Conservation (phyloP, 371 early-diverging fungal species). For the Mortierella sp. region DNA sequence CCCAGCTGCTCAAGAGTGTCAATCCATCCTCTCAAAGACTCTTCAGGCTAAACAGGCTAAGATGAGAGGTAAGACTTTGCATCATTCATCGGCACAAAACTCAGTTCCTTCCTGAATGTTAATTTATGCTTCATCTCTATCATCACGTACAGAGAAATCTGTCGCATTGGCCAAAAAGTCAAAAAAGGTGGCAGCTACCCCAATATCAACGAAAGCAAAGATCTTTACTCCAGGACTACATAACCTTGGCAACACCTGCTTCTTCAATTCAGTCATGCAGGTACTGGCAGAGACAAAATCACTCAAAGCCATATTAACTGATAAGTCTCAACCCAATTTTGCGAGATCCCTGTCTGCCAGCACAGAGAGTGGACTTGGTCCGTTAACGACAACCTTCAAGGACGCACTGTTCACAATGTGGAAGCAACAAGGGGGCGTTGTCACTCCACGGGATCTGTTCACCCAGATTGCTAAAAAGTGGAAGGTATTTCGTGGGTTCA, state of each 20-base stretch:
- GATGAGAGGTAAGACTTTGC: constrained; percentile 20
- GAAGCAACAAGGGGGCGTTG: constrained; percentile 50
- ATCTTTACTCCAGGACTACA: constrained; percentile 73
- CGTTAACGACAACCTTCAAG: constrained; percentile 50
- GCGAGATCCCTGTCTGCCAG: constrained; percentile 41
- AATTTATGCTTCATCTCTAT: background rate
- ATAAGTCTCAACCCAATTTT: background rate
- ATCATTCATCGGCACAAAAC: background rate
- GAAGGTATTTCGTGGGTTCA: constrained; percentile 64
- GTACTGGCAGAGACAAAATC: constrained; percentile 49
- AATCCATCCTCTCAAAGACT: constrained; percentile 15
- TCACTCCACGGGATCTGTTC: constrained; percentile 67
- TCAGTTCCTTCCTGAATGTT: background rate
- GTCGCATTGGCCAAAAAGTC: constrained; percentile 35
- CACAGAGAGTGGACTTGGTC: constrained; percentile 43
- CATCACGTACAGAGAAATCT: constrained; percentile 3
- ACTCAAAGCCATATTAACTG: constrained; percentile 32
- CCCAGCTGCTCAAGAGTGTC: constrained; percentile 38
- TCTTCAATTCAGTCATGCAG: constrained; percentile 89
- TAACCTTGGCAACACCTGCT: constrained; percentile 95
- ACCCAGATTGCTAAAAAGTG: constrained; percentile 62
- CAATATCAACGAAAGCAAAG: constrained; percentile 38
- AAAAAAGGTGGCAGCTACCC: constrained; percentile 6
- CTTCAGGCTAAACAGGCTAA: constrained; percentile 35
- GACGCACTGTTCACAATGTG: constrained; percentile 45